Percentiles rank a stretch among this genome's conserved stretches.
These are phyloP conservation scores for Malus asiatica DNA, from an alignment of 306 rosid genomes.

Conservation along the genomic window DNA sequence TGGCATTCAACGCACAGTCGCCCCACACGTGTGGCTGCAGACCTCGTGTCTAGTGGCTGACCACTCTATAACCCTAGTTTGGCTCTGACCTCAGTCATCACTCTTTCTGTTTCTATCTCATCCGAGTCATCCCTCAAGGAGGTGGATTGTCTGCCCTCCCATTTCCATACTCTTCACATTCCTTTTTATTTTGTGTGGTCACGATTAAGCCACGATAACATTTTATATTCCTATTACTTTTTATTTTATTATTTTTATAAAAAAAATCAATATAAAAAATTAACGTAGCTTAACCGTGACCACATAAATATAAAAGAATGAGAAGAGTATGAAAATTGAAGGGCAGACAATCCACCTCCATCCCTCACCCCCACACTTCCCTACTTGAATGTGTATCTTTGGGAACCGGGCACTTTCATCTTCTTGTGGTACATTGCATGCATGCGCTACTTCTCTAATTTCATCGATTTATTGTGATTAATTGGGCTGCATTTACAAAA, in stretches of 20 bases:
- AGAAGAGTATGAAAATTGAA: too few relatives aligned
- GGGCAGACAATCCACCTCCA: too few relatives aligned
- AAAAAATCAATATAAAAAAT: too few relatives aligned
- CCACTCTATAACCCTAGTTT: background rate
- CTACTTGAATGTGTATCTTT: background rate
- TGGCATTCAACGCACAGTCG: background rate
- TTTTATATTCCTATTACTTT: too few relatives aligned
- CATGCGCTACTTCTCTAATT: background rate
- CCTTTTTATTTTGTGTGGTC: too few relatives aligned
- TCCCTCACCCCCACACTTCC: background rate
- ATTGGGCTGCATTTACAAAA: too few relatives aligned
- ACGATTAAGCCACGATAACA: too few relatives aligned
- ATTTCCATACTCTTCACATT: too few relatives aligned
- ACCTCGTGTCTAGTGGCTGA: slow-evolving; percentile 24
- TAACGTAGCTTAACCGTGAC: too few relatives aligned
- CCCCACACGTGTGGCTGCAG: slow-evolving; percentile 28
- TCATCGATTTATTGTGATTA: background rate
- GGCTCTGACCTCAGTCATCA: background rate
- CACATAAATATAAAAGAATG: too few relatives aligned
- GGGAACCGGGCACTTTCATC: background rate
- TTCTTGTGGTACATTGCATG: background rate
- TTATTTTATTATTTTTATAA: too few relatives aligned
- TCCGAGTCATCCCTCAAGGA: background rate
- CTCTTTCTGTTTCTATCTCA: background rate
- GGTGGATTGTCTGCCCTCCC: too few relatives aligned